Percentiles rank a stretch among this genome's conserved stretches.
Evolutionary conservation across 805 yeast species (phyloP).

Genomic region (Wickerhamomyces pijperi): DNA sequence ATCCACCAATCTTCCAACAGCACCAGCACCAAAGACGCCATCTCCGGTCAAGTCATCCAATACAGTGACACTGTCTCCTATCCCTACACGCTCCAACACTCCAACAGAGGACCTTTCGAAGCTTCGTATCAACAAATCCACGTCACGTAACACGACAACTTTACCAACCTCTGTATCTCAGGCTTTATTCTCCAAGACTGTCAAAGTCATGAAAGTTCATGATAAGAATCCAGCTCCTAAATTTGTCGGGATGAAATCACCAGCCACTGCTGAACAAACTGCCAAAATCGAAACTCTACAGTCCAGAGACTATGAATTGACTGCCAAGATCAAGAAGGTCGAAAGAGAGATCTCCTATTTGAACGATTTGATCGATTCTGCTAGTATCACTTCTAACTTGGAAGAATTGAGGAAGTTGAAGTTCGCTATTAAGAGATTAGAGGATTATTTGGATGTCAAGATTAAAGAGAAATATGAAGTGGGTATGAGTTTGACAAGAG

Average conservation of each 20-base stretch:
- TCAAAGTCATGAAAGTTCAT: slow-evolving; percentile 18
- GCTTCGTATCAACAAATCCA: neutral
- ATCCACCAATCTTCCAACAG: no score
- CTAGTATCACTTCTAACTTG: slow-evolving; percentile 24
- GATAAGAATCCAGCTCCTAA: slow-evolving; percentile 15
- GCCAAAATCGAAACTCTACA: slow-evolving; percentile 19
- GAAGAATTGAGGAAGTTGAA: slow-evolving; percentile 25
- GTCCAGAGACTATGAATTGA: slow-evolving; percentile 21
- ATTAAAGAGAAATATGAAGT: slow-evolving; percentile 31
- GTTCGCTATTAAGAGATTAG: slow-evolving; percentile 25
- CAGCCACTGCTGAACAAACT: slow-evolving; percentile 8
- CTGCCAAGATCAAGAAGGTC: slow-evolving; percentile 24
- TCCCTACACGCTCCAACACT: neutral
- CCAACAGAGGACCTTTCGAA: slow-evolving; percentile 1
- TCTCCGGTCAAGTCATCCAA: slow-evolving; percentile 5
- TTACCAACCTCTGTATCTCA: slow-evolving; percentile 20
- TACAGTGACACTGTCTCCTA: slow-evolving; percentile 2
- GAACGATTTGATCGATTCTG: slow-evolving; percentile 22
- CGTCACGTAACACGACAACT: neutral
- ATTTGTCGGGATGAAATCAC: slow-evolving; percentile 15
- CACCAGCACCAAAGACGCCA: slow-evolving; percentile 7
- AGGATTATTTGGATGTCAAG: slow-evolving; percentile 28
- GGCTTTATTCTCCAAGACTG: slow-evolving; percentile 13
- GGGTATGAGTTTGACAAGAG: slow-evolving; percentile 28
- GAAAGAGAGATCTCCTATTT: slow-evolving; percentile 28